phyloP scores from a whole-genome alignment of 257 asterid genomes.

The Nicotiana otophora region DNA sequence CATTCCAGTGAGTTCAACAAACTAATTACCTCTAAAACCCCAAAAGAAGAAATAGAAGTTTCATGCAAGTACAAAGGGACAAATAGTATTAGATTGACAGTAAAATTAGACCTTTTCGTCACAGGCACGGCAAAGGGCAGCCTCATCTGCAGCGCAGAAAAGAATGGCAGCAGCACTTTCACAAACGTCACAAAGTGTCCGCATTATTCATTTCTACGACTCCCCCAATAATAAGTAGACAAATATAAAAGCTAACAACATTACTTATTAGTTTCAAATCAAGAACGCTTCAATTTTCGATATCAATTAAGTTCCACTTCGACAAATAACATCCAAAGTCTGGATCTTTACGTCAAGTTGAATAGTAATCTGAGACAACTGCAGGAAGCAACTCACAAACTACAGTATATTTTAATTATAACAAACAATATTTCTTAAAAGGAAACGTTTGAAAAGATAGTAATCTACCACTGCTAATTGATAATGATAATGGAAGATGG shows the following conservation, averaged over 20 bases:
- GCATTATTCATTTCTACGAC: constrained; percentile 36
- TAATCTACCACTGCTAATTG: background rate
- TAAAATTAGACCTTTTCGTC: constrained; percentile 60
- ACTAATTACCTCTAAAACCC: background rate
- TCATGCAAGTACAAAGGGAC: background rate
- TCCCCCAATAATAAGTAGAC: background rate
- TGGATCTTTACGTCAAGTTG: background rate
- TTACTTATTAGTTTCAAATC: background rate
- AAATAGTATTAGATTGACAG: background rate
- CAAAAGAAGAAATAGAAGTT: background rate
- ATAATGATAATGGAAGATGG: background rate
- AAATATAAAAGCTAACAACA: background rate
- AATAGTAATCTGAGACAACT: background rate
- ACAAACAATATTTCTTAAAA: background rate
- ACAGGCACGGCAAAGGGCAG: constrained; percentile 81
- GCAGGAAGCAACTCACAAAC: constrained; percentile 9
- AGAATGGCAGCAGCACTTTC: constrained; percentile 90
- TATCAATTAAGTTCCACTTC: background rate
- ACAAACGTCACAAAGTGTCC: constrained; percentile 88
- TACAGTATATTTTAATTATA: background rate
- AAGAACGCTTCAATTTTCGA: background rate
- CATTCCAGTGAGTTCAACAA: background rate
- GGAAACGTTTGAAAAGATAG: background rate
- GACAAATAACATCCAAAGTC: background rate
- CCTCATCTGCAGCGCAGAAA: constrained; percentile 98